Percentiles rank a stretch among this genome's conserved stretches.
Conservation (phyloP, 108 stramenopile genomes). For the Poteriospumella lacustris region DNA sequence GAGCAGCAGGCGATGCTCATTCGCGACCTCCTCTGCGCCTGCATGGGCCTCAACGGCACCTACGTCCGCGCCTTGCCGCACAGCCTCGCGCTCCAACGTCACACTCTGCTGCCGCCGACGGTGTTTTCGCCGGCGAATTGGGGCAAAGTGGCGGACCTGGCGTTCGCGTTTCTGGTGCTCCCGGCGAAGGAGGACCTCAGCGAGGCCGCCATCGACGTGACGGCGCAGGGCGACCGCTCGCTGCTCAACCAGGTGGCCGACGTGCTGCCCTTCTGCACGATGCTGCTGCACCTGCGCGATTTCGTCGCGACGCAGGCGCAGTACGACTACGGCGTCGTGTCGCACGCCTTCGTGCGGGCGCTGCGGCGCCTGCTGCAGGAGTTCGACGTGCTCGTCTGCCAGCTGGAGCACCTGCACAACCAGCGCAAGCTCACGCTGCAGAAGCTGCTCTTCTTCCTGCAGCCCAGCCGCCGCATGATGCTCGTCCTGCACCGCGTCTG, state of each 20-base stretch:
- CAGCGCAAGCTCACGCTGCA: slow-evolving; percentile 61
- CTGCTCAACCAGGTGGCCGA: slow-evolving; percentile 54
- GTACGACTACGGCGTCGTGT: slow-evolving; percentile 74
- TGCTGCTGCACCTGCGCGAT: slow-evolving; percentile 59
- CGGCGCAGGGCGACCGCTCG: slow-evolving; percentile 52
- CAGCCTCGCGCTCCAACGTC: background rate
- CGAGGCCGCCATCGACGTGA: slow-evolving; percentile 4
- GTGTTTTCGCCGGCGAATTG: background rate
- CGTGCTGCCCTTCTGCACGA: slow-evolving; percentile 66
- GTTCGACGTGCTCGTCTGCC: slow-evolving; percentile 64
- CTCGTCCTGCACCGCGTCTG: slow-evolving; percentile 57
- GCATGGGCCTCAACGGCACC: slow-evolving; percentile 29
- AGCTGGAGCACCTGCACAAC: slow-evolving; percentile 57
- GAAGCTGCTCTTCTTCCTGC: slow-evolving; percentile 63
- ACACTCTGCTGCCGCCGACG: background rate
- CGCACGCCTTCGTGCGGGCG: slow-evolving; percentile 75
- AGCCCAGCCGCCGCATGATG: slow-evolving; percentile 66
- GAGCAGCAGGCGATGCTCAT: slow-evolving; percentile 38
- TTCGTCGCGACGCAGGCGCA: slow-evolving; percentile 59
- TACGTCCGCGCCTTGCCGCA: background rate
- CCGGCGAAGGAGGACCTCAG: slow-evolving; percentile 1
- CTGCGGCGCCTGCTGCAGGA: slow-evolving; percentile 66
- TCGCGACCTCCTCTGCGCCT: slow-evolving; percentile 31
- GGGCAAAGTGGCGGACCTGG: slow-evolving; percentile 10
- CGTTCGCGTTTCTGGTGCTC: background rate